phyloP scores from a whole-genome alignment of 73 alveolate species.

The Symbiodinium pilosum region DNA sequence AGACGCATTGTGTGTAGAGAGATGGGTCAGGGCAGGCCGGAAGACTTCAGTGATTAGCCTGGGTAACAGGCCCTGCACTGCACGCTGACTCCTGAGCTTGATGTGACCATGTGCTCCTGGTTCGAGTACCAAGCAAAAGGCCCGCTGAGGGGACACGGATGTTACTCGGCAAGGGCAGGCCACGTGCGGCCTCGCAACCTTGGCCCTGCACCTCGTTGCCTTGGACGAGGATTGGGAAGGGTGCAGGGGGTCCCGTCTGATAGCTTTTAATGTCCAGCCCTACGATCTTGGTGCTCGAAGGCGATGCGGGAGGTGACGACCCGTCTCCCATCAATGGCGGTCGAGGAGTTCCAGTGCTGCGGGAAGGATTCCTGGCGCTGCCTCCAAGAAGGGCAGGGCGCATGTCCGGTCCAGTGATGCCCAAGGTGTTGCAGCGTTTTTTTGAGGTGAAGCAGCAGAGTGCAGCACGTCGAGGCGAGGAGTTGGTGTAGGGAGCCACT shows the following conservation, averaged over 20 bases:
- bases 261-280: neutral
- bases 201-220: constrained; percentile 4
- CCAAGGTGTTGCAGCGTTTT: neutral
- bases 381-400: neutral
- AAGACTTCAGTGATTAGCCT: neutral
- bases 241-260: neutral
- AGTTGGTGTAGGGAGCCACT: neutral
- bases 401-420: neutral
- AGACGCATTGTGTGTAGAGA: neutral
- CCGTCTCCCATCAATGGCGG: neutral
- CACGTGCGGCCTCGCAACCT: neutral
- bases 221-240: neutral
- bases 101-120: neutral
- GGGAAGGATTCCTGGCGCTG: neutral
- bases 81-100: neutral
- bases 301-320: neutral
- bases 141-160: neutral
- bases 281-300: neutral
- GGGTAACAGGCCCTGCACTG: neutral
- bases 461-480: too few species aligned
- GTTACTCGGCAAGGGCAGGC: neutral
- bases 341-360: neutral
- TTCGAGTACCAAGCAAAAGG: neutral
- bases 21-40: neutral
- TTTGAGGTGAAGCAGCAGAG: neutral